Base-by-base conservation (phyloP, 345 rosid species). In the Corchorus olitorius region DNA sequence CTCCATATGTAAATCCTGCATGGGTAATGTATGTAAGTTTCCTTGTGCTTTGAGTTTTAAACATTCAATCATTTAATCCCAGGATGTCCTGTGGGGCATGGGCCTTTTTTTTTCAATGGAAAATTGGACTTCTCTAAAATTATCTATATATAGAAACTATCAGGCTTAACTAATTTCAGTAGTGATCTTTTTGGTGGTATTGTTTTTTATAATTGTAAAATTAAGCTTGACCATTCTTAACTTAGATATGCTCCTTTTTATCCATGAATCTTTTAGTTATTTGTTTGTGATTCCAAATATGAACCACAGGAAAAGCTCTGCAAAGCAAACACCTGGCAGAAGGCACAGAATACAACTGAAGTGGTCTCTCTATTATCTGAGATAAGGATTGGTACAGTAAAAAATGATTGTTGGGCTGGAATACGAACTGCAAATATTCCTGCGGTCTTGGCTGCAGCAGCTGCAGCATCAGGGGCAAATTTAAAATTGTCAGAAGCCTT, bases 381-480 rank as follows among this genome's bases (percentile, higher is more conserved):
- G 91, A 94, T 97, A 89, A 86, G 85, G 82, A 92, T 94, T 81
- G 98, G 97, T 69, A 90, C 93, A 17, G 94, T 93, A 76, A 97
- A 91, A 83, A 97, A 88, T 90, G 98, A 92, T 76, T 80, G 83
- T 80, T 94, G 98, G 99, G 78, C 92, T 65, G 98, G 97, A 70
- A 87, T 84, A 81, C 84, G 88, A 65, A 88, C 99, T 60, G 97
- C 98, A 77, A 94, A 97, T 83, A 85, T 97, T 82, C 99, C 99
- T 76, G 93, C 99, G 39, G 98, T 94, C 87, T 90, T 91, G 94
- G 95, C 94, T 72, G 98, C 99, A 39, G 99, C 99, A 72, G 99
- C 97, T 67, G 98, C 99, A 73, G 99, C 99, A 4, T 94, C 98
- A 58, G 98, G 99, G 65, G 98, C 94, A 76, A 91, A 89, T 87